phyloP scores from a whole-genome alignment of 139 green algal genomes.

The Chlamydomonas urium region DNA sequence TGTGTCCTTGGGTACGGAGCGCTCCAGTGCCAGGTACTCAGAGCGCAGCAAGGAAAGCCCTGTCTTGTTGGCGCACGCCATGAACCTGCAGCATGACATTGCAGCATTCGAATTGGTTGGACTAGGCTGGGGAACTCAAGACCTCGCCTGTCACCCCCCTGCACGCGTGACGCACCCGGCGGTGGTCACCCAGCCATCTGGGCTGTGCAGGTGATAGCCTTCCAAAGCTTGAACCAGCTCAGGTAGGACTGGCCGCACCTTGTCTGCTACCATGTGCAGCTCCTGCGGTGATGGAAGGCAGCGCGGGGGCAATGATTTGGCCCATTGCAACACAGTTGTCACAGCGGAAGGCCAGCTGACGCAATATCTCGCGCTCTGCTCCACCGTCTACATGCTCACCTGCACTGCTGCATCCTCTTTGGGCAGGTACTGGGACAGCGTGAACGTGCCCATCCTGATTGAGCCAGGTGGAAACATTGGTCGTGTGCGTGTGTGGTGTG shows the following conservation, averaged over 20 bases:
- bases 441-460: constrained; percentile 12
- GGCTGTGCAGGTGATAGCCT: constrained; percentile 32
- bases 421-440: constrained; percentile 21
- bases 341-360: too few relatives aligned
- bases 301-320: too few relatives aligned
- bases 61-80: constrained; percentile 12
- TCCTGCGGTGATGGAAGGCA: too few relatives aligned
- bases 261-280: constrained; percentile 19
- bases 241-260: constrained; percentile 9
- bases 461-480: constrained; percentile 28
- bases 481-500: constrained; percentile 30
- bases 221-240: constrained; percentile 19
- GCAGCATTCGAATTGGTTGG: too few relatives aligned
- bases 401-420: constrained; percentile 24
- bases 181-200: constrained; percentile 39
- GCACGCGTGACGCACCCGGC: constrained; percentile 7
- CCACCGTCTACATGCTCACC: constrained; percentile 17
- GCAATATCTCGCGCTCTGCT: too few relatives aligned
- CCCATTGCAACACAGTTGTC: too few relatives aligned
- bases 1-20: constrained; percentile 33
- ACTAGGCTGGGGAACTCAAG: too few relatives aligned
- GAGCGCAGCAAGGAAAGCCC: not conserved
- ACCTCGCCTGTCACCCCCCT: too few relatives aligned
- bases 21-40: constrained; percentile 33
- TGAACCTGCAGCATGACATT: too few relatives aligned